A percentile compares a stretch with the other conserved stretches of the same genome.
Evolutionary conservation across 2,329 filamentous ascomycete genomes (phyloP).

Genomic region (Colletotrichum echinochloae): DNA sequence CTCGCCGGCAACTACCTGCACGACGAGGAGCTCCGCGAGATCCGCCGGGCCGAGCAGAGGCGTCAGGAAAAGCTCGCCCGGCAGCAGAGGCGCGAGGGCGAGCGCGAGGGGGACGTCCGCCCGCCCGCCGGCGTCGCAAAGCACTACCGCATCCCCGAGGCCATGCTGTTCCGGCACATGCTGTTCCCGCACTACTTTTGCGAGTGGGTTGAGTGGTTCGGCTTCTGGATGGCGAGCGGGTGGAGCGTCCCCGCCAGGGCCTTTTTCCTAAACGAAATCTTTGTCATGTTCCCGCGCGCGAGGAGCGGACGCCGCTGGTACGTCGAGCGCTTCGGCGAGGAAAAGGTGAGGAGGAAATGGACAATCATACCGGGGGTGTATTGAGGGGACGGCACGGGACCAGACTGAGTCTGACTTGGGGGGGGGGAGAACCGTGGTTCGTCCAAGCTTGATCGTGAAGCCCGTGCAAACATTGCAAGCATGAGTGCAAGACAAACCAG

Average conservation of each 20-base stretch:
- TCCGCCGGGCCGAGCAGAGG: constrained; percentile 76
- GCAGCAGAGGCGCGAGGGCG: constrained; percentile 56
- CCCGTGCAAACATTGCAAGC: too few relatives aligned
- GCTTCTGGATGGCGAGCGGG: constrained; percentile 83
- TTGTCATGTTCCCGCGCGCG: constrained; percentile 91
- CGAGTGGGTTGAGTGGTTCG: constrained; percentile 96
- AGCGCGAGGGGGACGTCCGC: too few relatives aligned
- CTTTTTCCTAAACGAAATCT: constrained; percentile 88
- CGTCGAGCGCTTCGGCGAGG: constrained; percentile 84
- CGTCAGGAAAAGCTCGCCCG: constrained; percentile 62
- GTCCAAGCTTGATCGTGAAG: background rate
- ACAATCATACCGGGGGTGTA: constrained; percentile 73
- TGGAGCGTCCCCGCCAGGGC: constrained; percentile 80
- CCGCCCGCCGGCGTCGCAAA: constrained; percentile 68
- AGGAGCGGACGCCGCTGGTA: constrained; percentile 89
- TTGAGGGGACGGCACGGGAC: constrained; percentile 13
- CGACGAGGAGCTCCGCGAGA: constrained; percentile 89
- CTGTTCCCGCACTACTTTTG: constrained; percentile 95
- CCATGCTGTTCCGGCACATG: constrained; percentile 84
- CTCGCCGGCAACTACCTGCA: constrained; percentile 87
- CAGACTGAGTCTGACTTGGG: background rate
- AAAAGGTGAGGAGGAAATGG: constrained; percentile 80
- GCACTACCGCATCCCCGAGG: constrained; percentile 87
- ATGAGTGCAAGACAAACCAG: too few relatives aligned
- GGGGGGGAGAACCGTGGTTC: background rate